A percentile compares a stretch with the other conserved stretches of the same genome.
These are phyloP conservation scores for Cucumis cinereus DNA, from an alignment of 306 rosid genomes.

Conservation along the genomic window DNA sequence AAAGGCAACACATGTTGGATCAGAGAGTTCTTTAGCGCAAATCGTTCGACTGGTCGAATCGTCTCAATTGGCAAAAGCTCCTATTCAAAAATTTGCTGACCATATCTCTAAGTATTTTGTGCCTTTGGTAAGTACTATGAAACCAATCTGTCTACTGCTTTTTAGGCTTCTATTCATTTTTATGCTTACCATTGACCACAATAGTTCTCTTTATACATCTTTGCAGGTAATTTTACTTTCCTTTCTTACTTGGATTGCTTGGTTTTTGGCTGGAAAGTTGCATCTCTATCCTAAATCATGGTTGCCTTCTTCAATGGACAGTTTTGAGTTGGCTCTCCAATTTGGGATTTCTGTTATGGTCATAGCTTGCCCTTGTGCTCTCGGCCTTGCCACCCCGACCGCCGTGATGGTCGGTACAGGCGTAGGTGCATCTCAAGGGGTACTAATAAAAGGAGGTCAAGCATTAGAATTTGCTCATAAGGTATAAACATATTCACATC, in stretches of 20 bases:
- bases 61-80: slow-evolving; percentile 92
- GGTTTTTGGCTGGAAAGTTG: slow-evolving; percentile 62
- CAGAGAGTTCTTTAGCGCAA: slow-evolving; percentile 73
- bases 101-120: slow-evolving; percentile 71
- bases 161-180: not conserved
- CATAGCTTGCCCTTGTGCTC: slow-evolving; percentile 92
- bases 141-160: not conserved
- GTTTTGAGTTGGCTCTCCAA: slow-evolving; percentile 82
- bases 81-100: slow-evolving; percentile 76
- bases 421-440: slow-evolving; percentile 86
- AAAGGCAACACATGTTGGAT: slow-evolving; percentile 70
- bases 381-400: slow-evolving; percentile 86
- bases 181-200: not conserved
- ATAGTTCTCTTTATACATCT: not conserved
- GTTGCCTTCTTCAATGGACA: slow-evolving; percentile 59
- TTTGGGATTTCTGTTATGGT: slow-evolving; percentile 91
- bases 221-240: slow-evolving; percentile 56
- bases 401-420: slow-evolving; percentile 95
- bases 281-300: slow-evolving; percentile 57
- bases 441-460: slow-evolving; percentile 79
- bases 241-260: slow-evolving; percentile 54
- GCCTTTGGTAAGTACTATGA: slow-evolving; percentile 37
- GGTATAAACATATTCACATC: slow-evolving; percentile 21
- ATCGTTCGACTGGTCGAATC: slow-evolving; percentile 82
- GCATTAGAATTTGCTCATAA: slow-evolving; percentile 78